A percentile compares a stretch with the other conserved stretches of the same genome.
Conservation (phyloP, 2,329 filamentous ascomycete genomes). For the Calycina marina region DNA sequence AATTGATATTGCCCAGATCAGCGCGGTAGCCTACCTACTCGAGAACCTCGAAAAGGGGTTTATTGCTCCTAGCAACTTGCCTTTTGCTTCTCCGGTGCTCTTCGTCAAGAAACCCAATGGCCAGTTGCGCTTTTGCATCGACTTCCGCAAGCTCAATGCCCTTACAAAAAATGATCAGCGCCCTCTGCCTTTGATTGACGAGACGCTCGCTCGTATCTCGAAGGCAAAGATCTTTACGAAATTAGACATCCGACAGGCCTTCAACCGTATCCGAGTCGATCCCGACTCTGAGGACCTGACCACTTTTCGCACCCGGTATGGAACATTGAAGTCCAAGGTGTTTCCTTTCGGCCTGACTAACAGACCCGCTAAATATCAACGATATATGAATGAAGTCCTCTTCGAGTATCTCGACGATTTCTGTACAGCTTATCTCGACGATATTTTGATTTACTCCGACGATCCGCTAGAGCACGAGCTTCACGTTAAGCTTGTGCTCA, state of each 20-base stretch:
- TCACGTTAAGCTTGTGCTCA: background rate
- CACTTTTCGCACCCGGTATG: too few relatives aligned
- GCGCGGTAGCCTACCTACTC: too few relatives aligned
- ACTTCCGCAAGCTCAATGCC: too few relatives aligned
- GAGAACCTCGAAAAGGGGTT: too few relatives aligned
- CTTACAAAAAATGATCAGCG: too few relatives aligned
- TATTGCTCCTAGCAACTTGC: too few relatives aligned
- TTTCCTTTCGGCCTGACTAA: slow-evolving; percentile 4
- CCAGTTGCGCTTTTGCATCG: too few relatives aligned
- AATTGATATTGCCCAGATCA: background rate
- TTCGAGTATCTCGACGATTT: slow-evolving; percentile 2
- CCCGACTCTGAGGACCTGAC: slow-evolving; percentile 1
- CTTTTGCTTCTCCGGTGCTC: background rate
- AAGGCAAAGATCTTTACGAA: slow-evolving; percentile 3
- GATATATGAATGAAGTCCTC: slow-evolving; percentile 4
- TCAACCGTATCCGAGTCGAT: slow-evolving; percentile 1
- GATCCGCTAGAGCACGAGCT: background rate
- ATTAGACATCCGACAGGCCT: slow-evolving; percentile 2
- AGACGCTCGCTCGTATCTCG: background rate
- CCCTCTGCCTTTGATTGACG: too few relatives aligned
- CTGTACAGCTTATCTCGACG: slow-evolving; percentile 1
- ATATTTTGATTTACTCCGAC: too few relatives aligned
- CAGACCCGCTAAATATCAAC: slow-evolving; percentile 1
- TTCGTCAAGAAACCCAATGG: too few relatives aligned
- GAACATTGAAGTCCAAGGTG: too few relatives aligned